Percentiles rank a stretch among this genome's conserved stretches.
Conservation (phyloP, 2,329 filamentous ascomycete species). For the Trichoderma sp. region DNA sequence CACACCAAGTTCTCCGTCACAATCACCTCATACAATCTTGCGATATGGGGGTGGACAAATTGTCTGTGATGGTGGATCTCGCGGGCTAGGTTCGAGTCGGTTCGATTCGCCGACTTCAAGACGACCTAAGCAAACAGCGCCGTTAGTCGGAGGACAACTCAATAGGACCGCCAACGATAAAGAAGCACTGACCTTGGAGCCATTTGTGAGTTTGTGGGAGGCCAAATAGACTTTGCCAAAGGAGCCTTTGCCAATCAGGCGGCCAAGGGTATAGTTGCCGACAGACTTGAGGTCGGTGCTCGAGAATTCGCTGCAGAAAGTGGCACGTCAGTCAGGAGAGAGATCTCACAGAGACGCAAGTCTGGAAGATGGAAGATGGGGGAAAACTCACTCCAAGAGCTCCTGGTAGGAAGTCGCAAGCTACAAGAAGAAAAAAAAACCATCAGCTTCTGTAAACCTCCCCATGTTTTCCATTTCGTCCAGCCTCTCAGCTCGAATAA, state of each 20-base stretch:
- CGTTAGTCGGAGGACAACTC: slow-evolving; percentile 21
- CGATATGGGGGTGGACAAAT: slow-evolving; percentile 96
- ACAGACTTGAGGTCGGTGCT: slow-evolving; percentile 87
- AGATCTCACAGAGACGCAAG: background rate
- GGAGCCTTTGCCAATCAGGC: slow-evolving; percentile 92
- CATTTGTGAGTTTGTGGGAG: slow-evolving; percentile 95
- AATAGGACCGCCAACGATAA: background rate
- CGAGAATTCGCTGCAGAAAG: slow-evolving; percentile 74
- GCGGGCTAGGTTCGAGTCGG: slow-evolving; percentile 90
- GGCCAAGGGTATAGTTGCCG: slow-evolving; percentile 90
- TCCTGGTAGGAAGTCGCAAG: slow-evolving; percentile 97
- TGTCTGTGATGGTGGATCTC: slow-evolving; percentile 99
- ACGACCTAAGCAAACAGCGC: slow-evolving; percentile 65
- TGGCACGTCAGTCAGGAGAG: slow-evolving; percentile 10
- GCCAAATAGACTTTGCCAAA: slow-evolving; percentile 98
- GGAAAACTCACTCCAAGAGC: slow-evolving; percentile 74
- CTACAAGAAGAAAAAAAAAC: too few species aligned
- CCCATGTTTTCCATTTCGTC: background rate
- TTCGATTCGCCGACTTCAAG: slow-evolving; percentile 95
- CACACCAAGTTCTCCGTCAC: slow-evolving; percentile 94
- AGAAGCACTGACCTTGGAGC: slow-evolving; percentile 70
- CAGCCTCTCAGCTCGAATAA: background rate
- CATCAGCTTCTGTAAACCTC: background rate
- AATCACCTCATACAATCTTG: slow-evolving; percentile 94
- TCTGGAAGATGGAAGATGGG: background rate